Conservation (phyloP, 371 early-diverging fungal genomes). For the Syncephalastrum monosporum region DNA sequence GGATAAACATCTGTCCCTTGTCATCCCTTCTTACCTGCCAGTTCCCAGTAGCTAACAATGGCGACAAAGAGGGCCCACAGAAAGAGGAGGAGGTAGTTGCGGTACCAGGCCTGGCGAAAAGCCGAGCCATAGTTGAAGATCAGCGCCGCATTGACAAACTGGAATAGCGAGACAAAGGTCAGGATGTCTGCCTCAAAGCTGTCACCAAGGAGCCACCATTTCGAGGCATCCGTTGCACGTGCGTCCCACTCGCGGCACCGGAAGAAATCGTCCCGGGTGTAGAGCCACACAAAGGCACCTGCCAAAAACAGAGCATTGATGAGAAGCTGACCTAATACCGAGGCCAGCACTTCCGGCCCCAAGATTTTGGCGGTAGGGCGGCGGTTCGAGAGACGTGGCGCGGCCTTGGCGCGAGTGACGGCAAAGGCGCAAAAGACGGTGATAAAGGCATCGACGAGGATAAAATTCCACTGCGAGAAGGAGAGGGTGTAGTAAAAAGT, state of each 20-base stretch:
- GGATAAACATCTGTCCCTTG: too few species aligned
- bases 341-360: conserved; percentile 66
- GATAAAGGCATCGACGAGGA: conserved; percentile 70
- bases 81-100: conserved; percentile 58
- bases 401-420: conserved; percentile 62
- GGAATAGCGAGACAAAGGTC: conserved; percentile 56
- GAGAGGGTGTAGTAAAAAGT: conserved; percentile 57
- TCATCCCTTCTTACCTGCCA: conserved; percentile 44
- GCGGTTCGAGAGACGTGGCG: conserved; percentile 43
- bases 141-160: conserved; percentile 62
- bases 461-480: conserved; percentile 66
- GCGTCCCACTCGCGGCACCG: conserved; percentile 73
- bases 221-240: conserved; percentile 52
- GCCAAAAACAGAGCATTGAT: conserved; percentile 66
- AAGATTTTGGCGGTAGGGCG: conserved; percentile 77
- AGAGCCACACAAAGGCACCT: conserved; percentile 48
- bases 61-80: conserved; percentile 55
- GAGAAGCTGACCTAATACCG: conserved; percentile 61
- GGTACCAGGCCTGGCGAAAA: conserved; percentile 58
- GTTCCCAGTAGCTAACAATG: conserved; percentile 58
- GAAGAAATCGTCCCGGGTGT: conserved; percentile 65
- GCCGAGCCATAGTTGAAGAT: conserved; percentile 66
- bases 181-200: conserved; percentile 69
- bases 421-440: conserved; percentile 65
- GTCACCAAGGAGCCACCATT: conserved; percentile 83